Base-by-base conservation (phyloP, 108 stramenopile genomes). In the Tribonema minus region DNA sequence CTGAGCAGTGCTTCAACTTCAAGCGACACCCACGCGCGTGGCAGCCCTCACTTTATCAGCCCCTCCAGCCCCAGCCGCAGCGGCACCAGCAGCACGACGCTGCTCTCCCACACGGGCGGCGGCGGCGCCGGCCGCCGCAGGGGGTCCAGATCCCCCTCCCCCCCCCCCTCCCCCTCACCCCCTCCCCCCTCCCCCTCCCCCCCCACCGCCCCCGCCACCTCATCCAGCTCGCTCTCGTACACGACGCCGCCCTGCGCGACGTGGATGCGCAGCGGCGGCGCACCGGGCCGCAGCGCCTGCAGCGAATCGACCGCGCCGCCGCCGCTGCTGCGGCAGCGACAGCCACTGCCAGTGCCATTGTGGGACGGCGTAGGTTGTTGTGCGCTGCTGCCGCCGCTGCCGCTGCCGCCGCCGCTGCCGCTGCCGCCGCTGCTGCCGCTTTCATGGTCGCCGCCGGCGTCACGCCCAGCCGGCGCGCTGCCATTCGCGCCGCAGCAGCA, bases 221-320 rank as follows among this genome's bases (percentile, higher is more conserved):
- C 71, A 29, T 77, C 80, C 26, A 79, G 61, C 3, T 81, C 78
- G 64, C 70, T 70, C n/a, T 33, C 33, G 34, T 80, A 78, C 4
- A 82, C 67, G 2, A 77, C 80, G 28, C 74, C 80, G 0, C 78
- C 78, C 71, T 82, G 81, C 32, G 71, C 65, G 28, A 80, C 72
- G 37, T 70, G 68, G 25, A 76, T 68, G 3, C 74, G 37, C 12
- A 75, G 63, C 34, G 74, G 64, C 7, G 64, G 74, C 3, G n/a
- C n/a, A n/a, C n/a, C n/a, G n/a, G n/a, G n/a, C n/a, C n/a, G n/a
- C n/a, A n/a, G n/a, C n/a, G n/a, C n/a, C n/a, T n/a, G n/a, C n/a
- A n/a, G n/a, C n/a, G n/a, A n/a, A n/a, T n/a, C n/a, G n/a, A n/a
- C n/a, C n/a, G n/a, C n/a, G n/a, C n/a, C n/a, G n/a, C n/a, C n/a